Conservation (phyloP, 2,329 filamentous ascomycete genomes). For the Paecilomyces sp. region DNA sequence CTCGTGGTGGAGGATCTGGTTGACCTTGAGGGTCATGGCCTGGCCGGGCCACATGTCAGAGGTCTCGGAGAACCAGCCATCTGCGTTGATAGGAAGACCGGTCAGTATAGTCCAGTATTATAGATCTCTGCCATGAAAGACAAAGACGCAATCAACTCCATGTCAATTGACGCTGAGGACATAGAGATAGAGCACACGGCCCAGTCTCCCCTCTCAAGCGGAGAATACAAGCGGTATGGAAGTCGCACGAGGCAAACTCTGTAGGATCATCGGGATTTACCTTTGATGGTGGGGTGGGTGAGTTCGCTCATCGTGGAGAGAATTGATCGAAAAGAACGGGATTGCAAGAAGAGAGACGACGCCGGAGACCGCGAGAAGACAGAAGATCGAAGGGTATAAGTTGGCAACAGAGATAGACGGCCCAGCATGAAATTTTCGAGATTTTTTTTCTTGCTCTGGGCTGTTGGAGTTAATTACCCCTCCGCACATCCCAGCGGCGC, state of each 20-base stretch:
- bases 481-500: not conserved
- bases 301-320: slow-evolving; percentile 58
- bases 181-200: not conserved
- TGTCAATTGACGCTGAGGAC: not conserved
- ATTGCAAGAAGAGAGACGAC: slow-evolving; percentile 11
- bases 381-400: slow-evolving; percentile 7
- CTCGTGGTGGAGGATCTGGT: slow-evolving; percentile 97
- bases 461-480: not conserved
- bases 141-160: not conserved
- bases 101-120: not conserved
- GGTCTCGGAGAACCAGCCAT: slow-evolving; percentile 99
- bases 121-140: not conserved
- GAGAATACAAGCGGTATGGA: not conserved
- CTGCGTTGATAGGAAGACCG: slow-evolving; percentile 38
- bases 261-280: slow-evolving; percentile 34
- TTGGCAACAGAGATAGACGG: slow-evolving; percentile 11
- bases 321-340: slow-evolving; percentile 1
- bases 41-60: slow-evolving; percentile 99
- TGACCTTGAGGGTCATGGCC: slow-evolving; percentile 97
- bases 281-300: slow-evolving; percentile 70
- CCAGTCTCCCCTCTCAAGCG: not conserved
- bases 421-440: slow-evolving; percentile 3
- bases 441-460: slow-evolving; percentile 1
- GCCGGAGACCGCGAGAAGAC: slow-evolving; percentile 8
- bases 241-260: slow-evolving; percentile 3